Base-by-base conservation (phyloP, 192 early-diverging fungal species). In the Irineochytrium annulatum region DNA sequence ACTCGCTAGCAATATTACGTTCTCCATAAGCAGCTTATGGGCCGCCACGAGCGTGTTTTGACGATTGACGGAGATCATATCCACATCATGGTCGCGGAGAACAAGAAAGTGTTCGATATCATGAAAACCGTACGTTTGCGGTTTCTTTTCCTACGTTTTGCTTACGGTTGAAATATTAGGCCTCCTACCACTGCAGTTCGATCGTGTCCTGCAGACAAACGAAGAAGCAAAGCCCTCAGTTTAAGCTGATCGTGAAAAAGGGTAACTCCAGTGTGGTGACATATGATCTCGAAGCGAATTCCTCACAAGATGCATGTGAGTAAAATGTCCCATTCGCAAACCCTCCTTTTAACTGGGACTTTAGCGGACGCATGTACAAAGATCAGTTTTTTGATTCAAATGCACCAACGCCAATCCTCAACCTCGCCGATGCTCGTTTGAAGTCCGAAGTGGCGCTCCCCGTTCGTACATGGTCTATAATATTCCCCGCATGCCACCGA, bases 61-160 rank as follows among this genome's bases (percentile, higher is more conserved):
- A 93, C 91, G 0, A 91, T 98, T 59, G 93, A 97, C 70, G 95
- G 93, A 8, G 92, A 94, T 43, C 89, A 92, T 45, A 85, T 98
- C 27, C 87, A 93, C 54, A 76, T 98, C 34, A 90, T 91, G 84
- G 87, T 89, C 0, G 76, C 88, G 1, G 92, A 93, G 45, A 80
- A 81, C 20, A 86, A 80, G 57, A 78, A 83, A 29, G 76, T 91
- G 55, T 89, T 92, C 61, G 89, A 95, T 63, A 80, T 84, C 27
- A 84, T 87, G 48, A 94, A 93, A 74, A 89, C 89, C 28, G 84
- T 89, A 32, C 66, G 76, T 29, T 53, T 55, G 28, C 30, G 27
- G 26, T 22, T 54, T 1, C 11, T n/a, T 14, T 59, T 2, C 33
- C 19, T 13, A 17, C n/a, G 34, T 24, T 27, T 29, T 27, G 13